Evolutionary conservation across 1,284 basidiomycete species (phyloP).

Genomic region (Cerrena zonata): DNA sequence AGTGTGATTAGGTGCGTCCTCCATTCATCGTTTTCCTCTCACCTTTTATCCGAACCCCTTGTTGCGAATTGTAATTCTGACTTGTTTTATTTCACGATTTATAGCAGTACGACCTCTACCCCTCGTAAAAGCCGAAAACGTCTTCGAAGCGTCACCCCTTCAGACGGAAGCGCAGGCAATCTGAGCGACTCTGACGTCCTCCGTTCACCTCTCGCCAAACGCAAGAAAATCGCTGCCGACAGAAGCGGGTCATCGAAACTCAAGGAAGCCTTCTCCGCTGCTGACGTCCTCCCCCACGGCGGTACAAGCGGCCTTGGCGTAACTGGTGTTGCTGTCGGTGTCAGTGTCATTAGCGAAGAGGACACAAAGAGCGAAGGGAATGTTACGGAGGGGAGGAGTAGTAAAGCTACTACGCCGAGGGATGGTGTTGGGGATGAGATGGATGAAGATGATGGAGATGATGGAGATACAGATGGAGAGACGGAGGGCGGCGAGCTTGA

Average conservation of each 20-base stretch:
- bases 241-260: slow-evolving; percentile 59
- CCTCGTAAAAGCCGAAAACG: slow-evolving; percentile 58
- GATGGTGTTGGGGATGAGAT: slow-evolving; percentile 14
- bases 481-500: slow-evolving; percentile 39
- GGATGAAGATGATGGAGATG: slow-evolving; percentile 32
- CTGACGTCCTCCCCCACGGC: slow-evolving; percentile 35
- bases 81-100: slow-evolving; percentile 6
- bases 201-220: slow-evolving; percentile 69
- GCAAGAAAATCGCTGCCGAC: slow-evolving; percentile 63
- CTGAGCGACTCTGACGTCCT: slow-evolving; percentile 34
- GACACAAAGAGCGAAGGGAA: slow-evolving; percentile 5
- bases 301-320: not conserved
- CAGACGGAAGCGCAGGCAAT: slow-evolving; percentile 41
- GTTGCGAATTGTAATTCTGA: slow-evolving; percentile 2
- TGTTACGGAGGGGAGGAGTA: no score
- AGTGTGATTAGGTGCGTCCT: slow-evolving; percentile 42
- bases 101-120: slow-evolving; percentile 39
- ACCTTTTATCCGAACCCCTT: not conserved
- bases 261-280: slow-evolving; percentile 59
- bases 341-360: slow-evolving; percentile 5
- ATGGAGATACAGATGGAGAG: slow-evolving; percentile 37
- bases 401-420: slow-evolving; percentile 17
- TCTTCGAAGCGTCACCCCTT: slow-evolving; percentile 64
- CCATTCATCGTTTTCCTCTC: slow-evolving; percentile 5
- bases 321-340: not conserved